Percentiles rank a stretch among this genome's conserved stretches.
Evolutionary conservation across 148 eudicot species (phyloP).

Genomic region (Dianthus caryophyllus): DNA sequence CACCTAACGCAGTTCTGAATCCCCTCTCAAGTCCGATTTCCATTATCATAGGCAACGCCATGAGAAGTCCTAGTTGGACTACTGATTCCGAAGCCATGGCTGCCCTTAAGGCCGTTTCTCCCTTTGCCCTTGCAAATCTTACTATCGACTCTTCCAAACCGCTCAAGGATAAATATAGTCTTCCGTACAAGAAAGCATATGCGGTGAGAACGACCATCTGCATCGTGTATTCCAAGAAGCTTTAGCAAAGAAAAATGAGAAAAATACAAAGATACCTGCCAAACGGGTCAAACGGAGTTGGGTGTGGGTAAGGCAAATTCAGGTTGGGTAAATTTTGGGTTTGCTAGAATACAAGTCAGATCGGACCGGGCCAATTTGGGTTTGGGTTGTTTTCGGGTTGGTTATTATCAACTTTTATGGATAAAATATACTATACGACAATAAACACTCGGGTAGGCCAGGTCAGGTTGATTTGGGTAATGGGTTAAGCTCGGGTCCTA

Average conservation of each 20-base stretch:
- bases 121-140: conserved; percentile 49
- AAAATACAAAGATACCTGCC: neutral
- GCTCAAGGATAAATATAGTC: conserved; percentile 72
- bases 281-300: neutral
- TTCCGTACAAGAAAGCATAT: conserved; percentile 62
- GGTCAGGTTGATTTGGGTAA: too few species aligned
- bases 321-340: too few species aligned
- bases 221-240: conserved; percentile 23
- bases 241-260: conserved; percentile 5
- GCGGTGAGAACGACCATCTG: conserved; percentile 73
- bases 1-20: conserved; percentile 63
- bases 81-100: conserved; percentile 74
- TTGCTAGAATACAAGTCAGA: too few species aligned
- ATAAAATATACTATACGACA: too few species aligned
- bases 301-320: too few species aligned
- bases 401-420: too few species aligned
- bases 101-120: conserved; percentile 54
- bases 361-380: too few species aligned
- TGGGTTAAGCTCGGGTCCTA: too few species aligned
- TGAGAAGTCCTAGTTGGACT: conserved; percentile 67
- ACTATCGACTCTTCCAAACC: conserved; percentile 61
- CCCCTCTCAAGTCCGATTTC: conserved; percentile 81
- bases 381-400: too few species aligned
- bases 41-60: conserved; percentile 87
- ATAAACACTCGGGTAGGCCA: too few species aligned